Conservation (phyloP, 2,329 filamentous ascomycete species). For the Talaromyces pinophilus region DNA sequence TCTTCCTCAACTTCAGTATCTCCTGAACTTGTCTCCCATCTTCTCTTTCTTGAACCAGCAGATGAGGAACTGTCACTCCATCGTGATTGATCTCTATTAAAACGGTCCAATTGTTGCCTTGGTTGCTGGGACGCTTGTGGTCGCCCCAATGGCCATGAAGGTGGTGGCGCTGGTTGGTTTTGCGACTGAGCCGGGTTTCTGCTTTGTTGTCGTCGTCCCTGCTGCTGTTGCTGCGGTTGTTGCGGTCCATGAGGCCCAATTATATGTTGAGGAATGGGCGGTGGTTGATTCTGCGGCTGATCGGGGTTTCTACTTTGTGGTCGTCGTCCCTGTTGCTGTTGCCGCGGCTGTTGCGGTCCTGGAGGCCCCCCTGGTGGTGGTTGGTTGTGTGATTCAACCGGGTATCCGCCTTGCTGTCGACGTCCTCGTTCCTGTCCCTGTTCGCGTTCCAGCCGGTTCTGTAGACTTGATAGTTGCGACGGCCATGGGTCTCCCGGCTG, state of each 20-base stretch:
- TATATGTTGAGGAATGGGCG: background rate
- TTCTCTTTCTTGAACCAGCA: background rate
- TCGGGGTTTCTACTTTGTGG: background rate
- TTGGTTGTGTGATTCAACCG: background rate
- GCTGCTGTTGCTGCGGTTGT: slow-evolving; percentile 1
- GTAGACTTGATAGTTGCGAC: background rate
- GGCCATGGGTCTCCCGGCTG: background rate
- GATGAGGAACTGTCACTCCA: background rate
- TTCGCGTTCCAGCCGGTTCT: background rate
- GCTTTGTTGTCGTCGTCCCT: background rate
- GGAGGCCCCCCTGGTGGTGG: background rate
- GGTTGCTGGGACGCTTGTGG: background rate
- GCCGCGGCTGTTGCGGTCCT: background rate
- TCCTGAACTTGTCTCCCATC: background rate
- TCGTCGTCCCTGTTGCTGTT: background rate
- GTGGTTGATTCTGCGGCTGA: background rate
- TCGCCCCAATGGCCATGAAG: background rate
- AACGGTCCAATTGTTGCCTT: background rate
- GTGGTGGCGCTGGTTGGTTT: background rate
- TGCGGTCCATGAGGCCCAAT: background rate
- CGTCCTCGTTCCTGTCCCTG: background rate
- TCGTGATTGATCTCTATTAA: background rate
- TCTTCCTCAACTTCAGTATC: background rate
- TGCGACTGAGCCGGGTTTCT: background rate
- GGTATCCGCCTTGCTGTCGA: background rate